A percentile compares a stretch with the other conserved stretches of the same genome.
These are phyloP conservation scores for Cornus florida DNA, from an alignment of 148 eudicot species.

Conservation along the genomic window DNA sequence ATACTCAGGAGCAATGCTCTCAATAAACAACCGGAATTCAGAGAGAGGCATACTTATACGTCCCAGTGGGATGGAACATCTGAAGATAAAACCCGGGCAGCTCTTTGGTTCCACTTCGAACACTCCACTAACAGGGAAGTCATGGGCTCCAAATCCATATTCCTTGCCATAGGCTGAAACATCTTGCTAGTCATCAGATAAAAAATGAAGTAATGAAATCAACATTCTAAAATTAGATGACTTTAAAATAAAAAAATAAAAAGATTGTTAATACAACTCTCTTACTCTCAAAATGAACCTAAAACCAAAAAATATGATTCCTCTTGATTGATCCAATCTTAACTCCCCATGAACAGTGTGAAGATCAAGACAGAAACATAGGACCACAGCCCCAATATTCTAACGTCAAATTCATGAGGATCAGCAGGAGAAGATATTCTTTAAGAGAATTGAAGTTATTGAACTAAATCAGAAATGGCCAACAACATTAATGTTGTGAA, in stretches of 20 bases:
- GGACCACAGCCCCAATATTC: no score
- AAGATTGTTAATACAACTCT: neutral
- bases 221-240: neutral
- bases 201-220: neutral
- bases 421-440: no score
- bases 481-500: no score
- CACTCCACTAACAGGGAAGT: slow-evolving; percentile 70
- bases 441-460: no score
- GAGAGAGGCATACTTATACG: slow-evolving; percentile 48
- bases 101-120: slow-evolving; percentile 79
- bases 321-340: neutral
- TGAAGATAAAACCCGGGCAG: slow-evolving; percentile 73
- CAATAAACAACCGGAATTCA: slow-evolving; percentile 58
- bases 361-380: no score
- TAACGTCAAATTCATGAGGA: no score
- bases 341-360: neutral
- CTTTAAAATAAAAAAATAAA: neutral
- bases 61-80: slow-evolving; percentile 62
- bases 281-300: neutral
- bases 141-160: slow-evolving; percentile 88
- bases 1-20: slow-evolving; percentile 66
- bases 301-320: neutral
- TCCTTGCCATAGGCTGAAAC: slow-evolving; percentile 75
- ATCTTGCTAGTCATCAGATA: neutral
- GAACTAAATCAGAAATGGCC: no score